Evolutionary conservation across 2,329 filamentous ascomycete species (phyloP).

Genomic region (Alternaria solani): DNA sequence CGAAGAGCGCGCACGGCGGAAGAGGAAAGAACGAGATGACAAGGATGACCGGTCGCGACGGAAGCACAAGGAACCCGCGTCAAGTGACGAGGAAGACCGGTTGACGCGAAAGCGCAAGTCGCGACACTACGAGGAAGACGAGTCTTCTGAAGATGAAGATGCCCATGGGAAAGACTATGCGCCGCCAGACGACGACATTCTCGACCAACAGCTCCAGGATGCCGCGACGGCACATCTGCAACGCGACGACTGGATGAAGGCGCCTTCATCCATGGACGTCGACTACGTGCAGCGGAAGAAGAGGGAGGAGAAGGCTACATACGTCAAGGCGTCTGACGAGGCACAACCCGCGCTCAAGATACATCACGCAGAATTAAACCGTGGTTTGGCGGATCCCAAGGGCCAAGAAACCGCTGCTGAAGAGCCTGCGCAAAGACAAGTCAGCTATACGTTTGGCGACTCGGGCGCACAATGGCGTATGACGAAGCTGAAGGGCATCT

Average conservation of each 20-base stretch:
- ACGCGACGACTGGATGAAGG: slow-evolving; percentile 95
- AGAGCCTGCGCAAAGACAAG: slow-evolving; percentile 65
- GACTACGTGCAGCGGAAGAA: slow-evolving; percentile 79
- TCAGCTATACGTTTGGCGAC: slow-evolving; percentile 89
- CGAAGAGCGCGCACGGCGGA: slow-evolving; percentile 54
- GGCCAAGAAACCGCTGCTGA: slow-evolving; percentile 40
- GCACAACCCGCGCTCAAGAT: slow-evolving; percentile 72
- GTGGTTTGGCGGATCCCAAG: slow-evolving; percentile 67
- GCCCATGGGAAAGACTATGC: slow-evolving; percentile 57
- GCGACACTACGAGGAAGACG: slow-evolving; percentile 44
- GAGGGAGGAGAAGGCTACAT: slow-evolving; percentile 52
- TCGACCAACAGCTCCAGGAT: slow-evolving; percentile 54
- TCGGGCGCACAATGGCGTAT: slow-evolving; percentile 92
- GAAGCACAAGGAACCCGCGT: slow-evolving; percentile 42
- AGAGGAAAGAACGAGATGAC: slow-evolving; percentile 53
- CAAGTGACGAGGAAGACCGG: slow-evolving; percentile 47
- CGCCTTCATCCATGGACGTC: slow-evolving; percentile 79
- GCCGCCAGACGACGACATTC: slow-evolving; percentile 53
- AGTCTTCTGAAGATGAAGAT: slow-evolving; percentile 36
- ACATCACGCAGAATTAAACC: slow-evolving; percentile 83
- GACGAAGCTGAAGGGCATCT: slow-evolving; percentile 90
- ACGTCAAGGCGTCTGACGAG: slow-evolving; percentile 59
- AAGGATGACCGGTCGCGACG: slow-evolving; percentile 43
- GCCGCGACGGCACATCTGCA: slow-evolving; percentile 56
- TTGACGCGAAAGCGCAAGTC: slow-evolving; percentile 45